A percentile compares a stretch with the other conserved stretches of the same genome.
These are phyloP conservation scores for Boehmeria nivea DNA, from an alignment of 306 rosid species.

Conservation along the genomic window DNA sequence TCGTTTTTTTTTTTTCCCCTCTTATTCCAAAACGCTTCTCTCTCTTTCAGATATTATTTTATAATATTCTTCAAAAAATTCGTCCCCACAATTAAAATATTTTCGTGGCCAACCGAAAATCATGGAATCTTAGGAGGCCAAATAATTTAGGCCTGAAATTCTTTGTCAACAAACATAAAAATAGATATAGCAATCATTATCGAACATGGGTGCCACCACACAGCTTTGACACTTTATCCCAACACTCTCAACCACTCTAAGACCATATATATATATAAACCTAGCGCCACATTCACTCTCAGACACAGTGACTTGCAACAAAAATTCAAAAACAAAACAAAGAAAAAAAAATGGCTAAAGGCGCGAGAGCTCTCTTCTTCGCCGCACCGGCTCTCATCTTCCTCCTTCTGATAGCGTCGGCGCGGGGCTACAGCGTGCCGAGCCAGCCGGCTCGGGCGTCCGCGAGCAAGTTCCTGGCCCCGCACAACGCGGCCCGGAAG, in stretches of 20 bases:
- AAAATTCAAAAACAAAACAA: neutral
- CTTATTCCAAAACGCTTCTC: too few relatives aligned
- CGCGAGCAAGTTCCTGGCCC: slow-evolving; percentile 39
- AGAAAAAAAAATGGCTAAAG: slow-evolving; percentile 12
- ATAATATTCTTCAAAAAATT: too few relatives aligned
- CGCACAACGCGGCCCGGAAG: slow-evolving; percentile 62
- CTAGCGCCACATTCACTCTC: neutral
- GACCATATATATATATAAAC: neutral
- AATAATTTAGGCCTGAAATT: neutral
- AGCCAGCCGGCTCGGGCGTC: neutral
- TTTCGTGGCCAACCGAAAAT: neutral
- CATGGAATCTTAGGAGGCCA: neutral
- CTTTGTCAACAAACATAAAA: neutral
- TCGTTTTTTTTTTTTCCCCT: too few relatives aligned
- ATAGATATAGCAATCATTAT: slow-evolving; percentile 51
- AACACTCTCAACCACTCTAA: slow-evolving; percentile 11
- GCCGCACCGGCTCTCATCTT: slow-evolving; percentile 2
- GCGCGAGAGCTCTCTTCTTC: too few relatives aligned
- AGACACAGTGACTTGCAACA: too few relatives aligned
- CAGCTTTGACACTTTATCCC: slow-evolving; percentile 36
- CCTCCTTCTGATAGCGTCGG: slow-evolving; percentile 18
- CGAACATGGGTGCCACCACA: slow-evolving; percentile 91
- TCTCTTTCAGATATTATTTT: too few relatives aligned
- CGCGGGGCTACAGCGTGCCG: slow-evolving; percentile 4
- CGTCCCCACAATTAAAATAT: too few relatives aligned